A percentile compares a stretch with the other conserved stretches of the same genome.
These are phyloP conservation scores for Rhododendron molle DNA, from an alignment of 148 eudicot species.

Conservation along the genomic window DNA sequence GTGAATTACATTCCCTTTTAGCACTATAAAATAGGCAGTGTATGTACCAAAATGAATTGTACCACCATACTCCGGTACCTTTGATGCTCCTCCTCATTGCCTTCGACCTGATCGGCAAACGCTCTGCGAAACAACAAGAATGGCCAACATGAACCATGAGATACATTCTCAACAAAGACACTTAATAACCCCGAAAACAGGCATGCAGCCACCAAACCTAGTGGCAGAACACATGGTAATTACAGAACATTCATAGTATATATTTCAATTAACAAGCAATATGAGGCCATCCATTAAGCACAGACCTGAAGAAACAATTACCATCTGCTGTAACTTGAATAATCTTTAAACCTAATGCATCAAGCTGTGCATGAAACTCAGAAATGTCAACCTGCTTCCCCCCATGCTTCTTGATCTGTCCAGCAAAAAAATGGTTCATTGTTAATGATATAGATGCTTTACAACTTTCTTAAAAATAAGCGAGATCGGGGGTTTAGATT, in stretches of 20 bases:
- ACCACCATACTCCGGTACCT: constrained; percentile 83
- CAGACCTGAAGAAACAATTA: constrained; percentile 96
- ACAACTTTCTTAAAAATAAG: not conserved
- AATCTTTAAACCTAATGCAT: constrained; percentile 71
- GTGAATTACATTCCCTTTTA: not conserved
- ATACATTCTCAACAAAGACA: constrained; percentile 8
- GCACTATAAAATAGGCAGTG: not conserved
- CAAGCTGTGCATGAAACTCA: constrained; percentile 68
- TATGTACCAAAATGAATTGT: constrained; percentile 59
- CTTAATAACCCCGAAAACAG: not conserved
- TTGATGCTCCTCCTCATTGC: constrained; percentile 72
- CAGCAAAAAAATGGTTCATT: constrained; percentile 8
- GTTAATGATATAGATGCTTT: not conserved
- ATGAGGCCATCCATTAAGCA: constrained; percentile 14
- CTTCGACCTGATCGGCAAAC: constrained; percentile 89
- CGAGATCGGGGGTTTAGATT: not conserved
- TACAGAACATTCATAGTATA: constrained; percentile 4
- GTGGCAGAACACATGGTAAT: constrained; percentile 9
- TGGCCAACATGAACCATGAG: constrained; percentile 23
- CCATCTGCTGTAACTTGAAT: constrained; percentile 90
- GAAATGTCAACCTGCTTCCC: constrained; percentile 68
- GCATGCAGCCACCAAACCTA: not conserved
- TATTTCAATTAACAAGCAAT: constrained; percentile 4
- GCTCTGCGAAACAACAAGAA: constrained; percentile 56
- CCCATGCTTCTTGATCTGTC: constrained; percentile 64